Percentiles rank a stretch among this genome's conserved stretches.
Conservation (phyloP, 129 eudicot genomes). For the Kitagawia praeruptora region DNA sequence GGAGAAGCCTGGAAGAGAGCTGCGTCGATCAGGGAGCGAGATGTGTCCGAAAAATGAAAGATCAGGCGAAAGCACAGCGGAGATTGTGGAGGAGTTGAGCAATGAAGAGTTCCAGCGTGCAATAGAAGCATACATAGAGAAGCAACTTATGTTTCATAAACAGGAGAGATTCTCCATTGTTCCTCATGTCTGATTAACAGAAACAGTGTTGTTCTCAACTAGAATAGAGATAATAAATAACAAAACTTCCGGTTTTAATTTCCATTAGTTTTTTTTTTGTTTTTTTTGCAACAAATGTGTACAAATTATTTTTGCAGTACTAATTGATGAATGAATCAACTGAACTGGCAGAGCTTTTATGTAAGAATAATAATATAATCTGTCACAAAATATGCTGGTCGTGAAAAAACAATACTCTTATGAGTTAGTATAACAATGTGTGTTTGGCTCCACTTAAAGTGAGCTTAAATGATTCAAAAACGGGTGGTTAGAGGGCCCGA, state of each 20-base stretch:
- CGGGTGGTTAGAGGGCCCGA: too few relatives aligned
- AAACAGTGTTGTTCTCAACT: background rate
- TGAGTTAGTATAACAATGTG: too few relatives aligned
- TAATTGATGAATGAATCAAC: too few relatives aligned
- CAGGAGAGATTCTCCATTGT: slow-evolving; percentile 39
- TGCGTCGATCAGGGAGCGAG: slow-evolving; percentile 56
- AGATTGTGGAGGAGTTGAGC: slow-evolving; percentile 49
- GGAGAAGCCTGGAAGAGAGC: slow-evolving; percentile 19
- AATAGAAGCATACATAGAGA: slow-evolving; percentile 78
- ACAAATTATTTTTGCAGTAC: background rate
- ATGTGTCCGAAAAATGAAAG: slow-evolving; percentile 20
- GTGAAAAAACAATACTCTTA: too few relatives aligned
- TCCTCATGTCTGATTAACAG: background rate
- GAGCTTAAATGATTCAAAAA: too few relatives aligned
- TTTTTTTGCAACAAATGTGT: background rate
- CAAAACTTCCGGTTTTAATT: background rate
- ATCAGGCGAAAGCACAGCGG: slow-evolving; percentile 13
- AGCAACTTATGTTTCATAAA: slow-evolving; percentile 69
- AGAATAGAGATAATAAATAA: background rate
- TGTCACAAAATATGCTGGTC: too few relatives aligned
- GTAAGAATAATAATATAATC: too few relatives aligned
- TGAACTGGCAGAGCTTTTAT: too few relatives aligned
- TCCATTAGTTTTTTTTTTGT: background rate
- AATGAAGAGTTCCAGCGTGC: slow-evolving; percentile 66
- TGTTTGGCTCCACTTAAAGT: too few relatives aligned